Base-by-base conservation (phyloP, 352 stramenopile species). In the Pythium diclinum region DNA sequence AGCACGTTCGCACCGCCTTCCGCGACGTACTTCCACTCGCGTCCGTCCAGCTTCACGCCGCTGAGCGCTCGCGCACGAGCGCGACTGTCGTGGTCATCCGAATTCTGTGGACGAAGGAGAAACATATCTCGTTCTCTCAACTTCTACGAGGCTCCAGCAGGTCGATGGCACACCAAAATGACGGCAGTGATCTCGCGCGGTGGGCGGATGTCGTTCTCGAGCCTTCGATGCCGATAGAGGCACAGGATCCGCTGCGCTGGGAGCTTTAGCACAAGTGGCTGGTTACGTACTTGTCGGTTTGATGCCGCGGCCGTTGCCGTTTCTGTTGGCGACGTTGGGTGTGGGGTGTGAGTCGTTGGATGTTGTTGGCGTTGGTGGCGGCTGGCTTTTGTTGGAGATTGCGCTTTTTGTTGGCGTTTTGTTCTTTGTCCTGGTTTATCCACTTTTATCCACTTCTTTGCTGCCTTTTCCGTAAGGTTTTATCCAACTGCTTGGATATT, bases 11-110 rank as follows among this genome's bases (percentile, higher is more conserved):
- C 86, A 60, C 85, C 88, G 34, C 88, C 88, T 56, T 96, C 88
- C 7, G 83, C 84, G 47, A 95, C 82, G 71, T 96, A 96, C 61
- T 88, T 91, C 88, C 88, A 96, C 64, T 96, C 86, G 47, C 63
- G 65, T 11, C 79, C 80, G 8, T 61, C 55, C 23, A 92, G 71
- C 30, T 8, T 21, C 10, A 36, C 42, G 30, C 52, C 19, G 53
- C 40, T 48, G 10, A 51, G 32, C 46, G 58, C 47, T 8, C 32
- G 33, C n/a, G 47, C 17, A 21, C 21, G 11, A 46, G 6, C 2
- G 33, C 19, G 58, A 23, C 14, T 16, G 19, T 17, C 25, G 30
- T 51, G 11, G 19, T 19, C 14, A 42, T 42, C 36, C 1, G 36
- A 6, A 16, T 64, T 17, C 6, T 57, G 44, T 6, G 58, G 58